phyloP scores from a whole-genome alignment of 495 filamentous ascomycete species.

The Xylaria sp. region DNA sequence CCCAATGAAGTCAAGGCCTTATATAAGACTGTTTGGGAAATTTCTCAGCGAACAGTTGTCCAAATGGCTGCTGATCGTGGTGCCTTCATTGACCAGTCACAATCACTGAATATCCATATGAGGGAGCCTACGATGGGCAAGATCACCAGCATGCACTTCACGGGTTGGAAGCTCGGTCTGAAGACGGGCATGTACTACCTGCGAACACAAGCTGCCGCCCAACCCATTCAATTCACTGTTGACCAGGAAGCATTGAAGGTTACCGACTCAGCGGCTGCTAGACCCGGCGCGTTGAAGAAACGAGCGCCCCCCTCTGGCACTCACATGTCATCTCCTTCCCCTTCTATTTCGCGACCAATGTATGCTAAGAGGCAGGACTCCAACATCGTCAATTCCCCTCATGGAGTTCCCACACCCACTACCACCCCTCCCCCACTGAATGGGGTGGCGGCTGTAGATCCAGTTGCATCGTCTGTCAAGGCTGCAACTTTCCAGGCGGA shows the following conservation, averaged over 20 bases:
- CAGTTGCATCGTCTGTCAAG: constrained; percentile 54
- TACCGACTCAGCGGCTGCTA: constrained; percentile 79
- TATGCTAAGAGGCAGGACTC: constrained; percentile 51
- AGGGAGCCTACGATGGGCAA: constrained; percentile 99
- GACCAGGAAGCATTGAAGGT: constrained; percentile 96
- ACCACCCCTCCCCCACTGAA: constrained; percentile 62
- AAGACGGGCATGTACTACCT: constrained; percentile 99
- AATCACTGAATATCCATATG: constrained; percentile 99
- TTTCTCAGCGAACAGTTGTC: constrained; percentile 92
- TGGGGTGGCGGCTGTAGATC: constrained; percentile 50
- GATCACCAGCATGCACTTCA: constrained; percentile 99
- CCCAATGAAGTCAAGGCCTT: constrained; percentile 93
- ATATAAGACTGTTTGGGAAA: constrained; percentile 99
- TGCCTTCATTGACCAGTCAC: constrained; percentile 97
- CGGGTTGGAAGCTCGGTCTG: constrained; percentile 97
- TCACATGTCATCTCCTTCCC: constrained; percentile 55
- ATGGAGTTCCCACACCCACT: constrained; percentile 69
- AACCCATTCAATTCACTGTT: constrained; percentile 98
- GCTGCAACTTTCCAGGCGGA: constrained; percentile 70
- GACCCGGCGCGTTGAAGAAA: constrained; percentile 67
- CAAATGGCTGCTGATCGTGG: constrained; percentile 99
- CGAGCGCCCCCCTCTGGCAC: constrained; percentile 62
- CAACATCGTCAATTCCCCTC: constrained; percentile 39
- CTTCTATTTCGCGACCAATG: constrained; percentile 49
- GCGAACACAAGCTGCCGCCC: constrained; percentile 94